These are phyloP conservation scores for Marchantia paleacea DNA, from an alignment of 225 moss, liverwort and hornwort genomes.

Conservation along the genomic window DNA sequence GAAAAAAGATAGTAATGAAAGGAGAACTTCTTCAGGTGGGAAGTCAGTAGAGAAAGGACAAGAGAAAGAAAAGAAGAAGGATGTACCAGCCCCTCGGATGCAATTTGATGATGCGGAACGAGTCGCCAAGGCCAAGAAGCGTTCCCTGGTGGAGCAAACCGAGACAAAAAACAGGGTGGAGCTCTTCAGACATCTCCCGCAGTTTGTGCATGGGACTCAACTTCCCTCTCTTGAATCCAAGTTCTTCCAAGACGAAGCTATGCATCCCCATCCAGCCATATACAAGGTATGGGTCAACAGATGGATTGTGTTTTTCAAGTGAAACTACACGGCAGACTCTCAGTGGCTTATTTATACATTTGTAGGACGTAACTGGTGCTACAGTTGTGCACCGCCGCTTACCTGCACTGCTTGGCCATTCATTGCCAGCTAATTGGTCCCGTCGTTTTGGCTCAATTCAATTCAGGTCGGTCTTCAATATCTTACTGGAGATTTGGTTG, in stretches of 20 bases:
- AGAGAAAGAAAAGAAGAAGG: slow-evolving; percentile 92
- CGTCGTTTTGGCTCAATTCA: not conserved
- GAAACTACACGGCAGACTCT: no score
- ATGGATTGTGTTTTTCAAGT: no score
- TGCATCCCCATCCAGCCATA: slow-evolving; percentile 87
- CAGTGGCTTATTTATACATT: no score
- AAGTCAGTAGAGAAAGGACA: slow-evolving; percentile 60
- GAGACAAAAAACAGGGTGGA: slow-evolving; percentile 96
- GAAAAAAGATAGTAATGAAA: slow-evolving; percentile 55
- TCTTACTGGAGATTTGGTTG: slow-evolving; percentile 78
- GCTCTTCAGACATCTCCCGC: slow-evolving; percentile 90
- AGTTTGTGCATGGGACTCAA: slow-evolving; percentile 85
- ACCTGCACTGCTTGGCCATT: no score
- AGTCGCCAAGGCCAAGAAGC: slow-evolving; percentile 79
- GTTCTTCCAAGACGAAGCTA: slow-evolving; percentile 75
- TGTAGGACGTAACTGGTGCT: not conserved
- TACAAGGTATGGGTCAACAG: slow-evolving; percentile 50
- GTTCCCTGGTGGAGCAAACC: slow-evolving; percentile 82
- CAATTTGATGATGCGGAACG: slow-evolving; percentile 86
- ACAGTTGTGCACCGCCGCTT: not conserved
- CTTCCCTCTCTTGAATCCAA: slow-evolving; percentile 81
- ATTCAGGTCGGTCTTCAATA: slow-evolving; percentile 80
- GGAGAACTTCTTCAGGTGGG: slow-evolving; percentile 36
- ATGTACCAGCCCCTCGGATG: slow-evolving; percentile 74
- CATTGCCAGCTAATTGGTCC: not conserved